A percentile compares a stretch with the other conserved stretches of the same genome.
Evolutionary conservation across 805 yeast genomes (phyloP).

Genomic region (Cyberlindnera mycetangii): DNA sequence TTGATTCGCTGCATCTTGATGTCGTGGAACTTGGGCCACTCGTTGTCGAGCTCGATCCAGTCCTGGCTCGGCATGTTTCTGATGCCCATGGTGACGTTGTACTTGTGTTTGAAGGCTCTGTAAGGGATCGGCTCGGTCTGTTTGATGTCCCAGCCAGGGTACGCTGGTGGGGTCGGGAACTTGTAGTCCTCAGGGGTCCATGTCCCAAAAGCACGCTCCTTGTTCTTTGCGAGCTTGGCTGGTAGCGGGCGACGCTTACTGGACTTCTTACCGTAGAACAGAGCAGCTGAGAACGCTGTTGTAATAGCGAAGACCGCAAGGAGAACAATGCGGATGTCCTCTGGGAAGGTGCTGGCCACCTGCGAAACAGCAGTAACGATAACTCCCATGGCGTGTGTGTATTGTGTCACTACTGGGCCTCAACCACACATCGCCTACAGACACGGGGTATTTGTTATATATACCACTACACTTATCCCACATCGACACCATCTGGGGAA

Average conservation of each 20-base stretch:
- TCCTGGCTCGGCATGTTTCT: slow-evolving; percentile 55
- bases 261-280: slow-evolving; percentile 1
- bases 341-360: slow-evolving; percentile 4
- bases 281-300: slow-evolving; percentile 1
- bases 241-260: slow-evolving; percentile 29
- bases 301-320: slow-evolving; percentile 6
- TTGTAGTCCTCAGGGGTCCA: slow-evolving; percentile 54
- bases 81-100: slow-evolving; percentile 68
- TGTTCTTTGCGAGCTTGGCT: slow-evolving; percentile 39
- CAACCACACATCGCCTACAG: not conserved
- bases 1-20: slow-evolving; percentile 48
- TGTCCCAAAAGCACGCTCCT: slow-evolving; percentile 43
- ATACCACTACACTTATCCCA: not conserved
- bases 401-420: not conserved
- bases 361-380: slow-evolving; percentile 5
- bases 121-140: slow-evolving; percentile 23
- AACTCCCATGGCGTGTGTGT: slow-evolving; percentile 9
- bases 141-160: slow-evolving; percentile 26
- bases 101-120: slow-evolving; percentile 59
- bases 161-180: slow-evolving; percentile 49
- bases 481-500: not conserved
- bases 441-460: not conserved
- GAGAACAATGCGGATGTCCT: slow-evolving; percentile 7
- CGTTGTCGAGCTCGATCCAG: slow-evolving; percentile 69
- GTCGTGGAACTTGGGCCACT: slow-evolving; percentile 55